A percentile compares a stretch with the other conserved stretches of the same genome.
Evolutionary conservation across 306 rosid genomes (phyloP).

Genomic region (Ochetophila trinervis): DNA sequence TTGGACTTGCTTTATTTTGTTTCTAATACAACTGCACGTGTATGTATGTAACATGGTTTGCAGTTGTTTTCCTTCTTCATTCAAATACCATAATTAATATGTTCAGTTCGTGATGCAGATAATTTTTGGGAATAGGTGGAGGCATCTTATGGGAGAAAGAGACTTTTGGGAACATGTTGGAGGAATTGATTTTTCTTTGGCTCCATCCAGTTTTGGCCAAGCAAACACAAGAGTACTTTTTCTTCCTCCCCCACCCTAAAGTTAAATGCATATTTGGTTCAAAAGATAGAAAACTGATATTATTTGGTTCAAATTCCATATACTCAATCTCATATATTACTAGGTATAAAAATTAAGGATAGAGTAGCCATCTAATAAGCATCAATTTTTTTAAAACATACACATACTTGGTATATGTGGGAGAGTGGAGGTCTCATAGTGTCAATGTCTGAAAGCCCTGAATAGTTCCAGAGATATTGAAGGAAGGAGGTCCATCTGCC

Average conservation of each 20-base stretch:
- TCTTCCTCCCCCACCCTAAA: not conserved
- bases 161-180: conserved; percentile 97
- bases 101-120: conserved; percentile 52
- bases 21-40: not conserved
- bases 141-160: conserved; percentile 84
- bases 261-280: not conserved
- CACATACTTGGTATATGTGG: not conserved
- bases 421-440: not conserved
- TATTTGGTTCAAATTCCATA: too few relatives aligned
- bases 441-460: not conserved
- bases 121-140: conserved; percentile 96
- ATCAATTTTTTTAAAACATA: too few relatives aligned
- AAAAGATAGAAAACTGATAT: too few relatives aligned
- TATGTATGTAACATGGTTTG: not conserved
- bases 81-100: not conserved
- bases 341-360: too few relatives aligned
- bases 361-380: too few relatives aligned
- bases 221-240: conserved; percentile 82
- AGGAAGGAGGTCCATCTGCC: not conserved
- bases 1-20: not conserved
- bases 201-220: conserved; percentile 97
- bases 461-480: not conserved
- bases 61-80: not conserved
- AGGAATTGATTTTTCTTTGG: conserved; percentile 81
- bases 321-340: too few relatives aligned